These are phyloP conservation scores for Fusarium torulosum DNA, from an alignment of 2,329 filamentous ascomycete genomes.

Conservation along the genomic window DNA sequence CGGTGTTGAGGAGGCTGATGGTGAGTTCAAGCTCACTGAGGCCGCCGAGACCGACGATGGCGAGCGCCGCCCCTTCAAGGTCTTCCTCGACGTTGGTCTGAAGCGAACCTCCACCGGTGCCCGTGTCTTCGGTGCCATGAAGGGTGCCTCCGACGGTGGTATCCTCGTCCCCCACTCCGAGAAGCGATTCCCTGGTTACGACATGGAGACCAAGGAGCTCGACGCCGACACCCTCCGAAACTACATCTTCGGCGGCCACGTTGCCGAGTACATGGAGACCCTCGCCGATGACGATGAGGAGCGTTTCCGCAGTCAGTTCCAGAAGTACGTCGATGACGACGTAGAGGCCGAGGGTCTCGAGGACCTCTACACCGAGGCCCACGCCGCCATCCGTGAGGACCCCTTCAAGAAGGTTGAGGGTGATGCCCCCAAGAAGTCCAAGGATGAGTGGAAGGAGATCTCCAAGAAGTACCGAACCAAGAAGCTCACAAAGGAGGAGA, in stretches of 20 bases:
- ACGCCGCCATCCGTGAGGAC: constrained; percentile 97
- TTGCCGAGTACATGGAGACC: constrained; percentile 99
- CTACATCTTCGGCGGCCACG: constrained; percentile 99
- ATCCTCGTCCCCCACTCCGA: constrained; percentile 98
- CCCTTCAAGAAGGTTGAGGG: constrained; percentile 92
- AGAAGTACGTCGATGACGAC: constrained; percentile 96
- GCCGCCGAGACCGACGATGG: constrained; percentile 82
- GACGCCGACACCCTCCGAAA: constrained; percentile 96
- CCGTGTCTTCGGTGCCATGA: constrained; percentile 99
- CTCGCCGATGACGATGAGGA: constrained; percentile 99
- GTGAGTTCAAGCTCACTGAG: constrained; percentile 97
- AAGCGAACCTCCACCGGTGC: constrained; percentile 97
- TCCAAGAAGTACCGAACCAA: constrained; percentile 85
- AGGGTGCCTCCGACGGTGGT: constrained; percentile 98
- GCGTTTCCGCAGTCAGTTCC: constrained; percentile 98
- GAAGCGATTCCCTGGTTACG: constrained; percentile 99
- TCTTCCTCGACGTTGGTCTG: constrained; percentile 97
- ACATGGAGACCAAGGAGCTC: constrained; percentile 97
- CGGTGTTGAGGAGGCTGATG: constrained; percentile 96
- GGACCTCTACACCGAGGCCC: constrained; percentile 95
- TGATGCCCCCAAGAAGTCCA: constrained; percentile 88
- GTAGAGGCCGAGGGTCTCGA: constrained; percentile 96
- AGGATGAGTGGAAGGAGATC: constrained; percentile 97
- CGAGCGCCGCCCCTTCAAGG: constrained; percentile 99
- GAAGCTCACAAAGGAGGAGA: constrained; percentile 89